These are phyloP conservation scores for Zizania palustris DNA, from an alignment of 202 grass and related monocot genomes.

Conservation along the genomic window DNA sequence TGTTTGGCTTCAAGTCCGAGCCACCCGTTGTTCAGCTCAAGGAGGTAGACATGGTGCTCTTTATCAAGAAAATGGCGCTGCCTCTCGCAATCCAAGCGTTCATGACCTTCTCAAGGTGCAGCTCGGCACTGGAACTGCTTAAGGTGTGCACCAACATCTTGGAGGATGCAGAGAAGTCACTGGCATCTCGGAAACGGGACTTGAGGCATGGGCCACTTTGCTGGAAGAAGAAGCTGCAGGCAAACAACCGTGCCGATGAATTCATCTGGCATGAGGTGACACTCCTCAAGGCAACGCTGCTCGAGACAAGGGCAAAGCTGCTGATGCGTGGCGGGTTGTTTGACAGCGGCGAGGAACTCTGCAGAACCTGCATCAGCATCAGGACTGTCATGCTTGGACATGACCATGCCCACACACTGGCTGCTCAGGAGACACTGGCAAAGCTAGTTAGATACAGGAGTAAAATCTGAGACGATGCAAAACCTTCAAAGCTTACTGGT, in stretches of 20 bases:
- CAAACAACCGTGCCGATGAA: constrained; percentile 52
- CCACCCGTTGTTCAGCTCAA: constrained; percentile 64
- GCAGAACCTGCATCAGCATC: constrained; percentile 78
- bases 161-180: constrained; percentile 64
- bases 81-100: constrained; percentile 62
- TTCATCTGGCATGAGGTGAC: constrained; percentile 76
- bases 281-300: constrained; percentile 64
- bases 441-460: constrained; percentile 69
- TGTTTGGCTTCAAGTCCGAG: constrained; percentile 73
- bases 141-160: constrained; percentile 78
- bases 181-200: constrained; percentile 53
- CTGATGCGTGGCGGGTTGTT: constrained; percentile 61
- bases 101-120: constrained; percentile 64
- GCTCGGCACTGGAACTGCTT: constrained; percentile 65
- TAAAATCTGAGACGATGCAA: constrained; percentile 55
- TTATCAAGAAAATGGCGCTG: constrained; percentile 65
- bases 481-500: neutral
- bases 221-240: constrained; percentile 65
- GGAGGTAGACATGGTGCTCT: constrained; percentile 57
- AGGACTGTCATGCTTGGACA: constrained; percentile 76
- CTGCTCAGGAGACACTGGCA: constrained; percentile 65
- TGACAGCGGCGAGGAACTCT: constrained; percentile 62
- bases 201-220: constrained; percentile 51
- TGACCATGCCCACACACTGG: constrained; percentile 62
- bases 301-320: constrained; percentile 73